Evolutionary conservation across 2,329 filamentous ascomycete genomes (phyloP).

Genomic region (Plectosphaerella plurivora): DNA sequence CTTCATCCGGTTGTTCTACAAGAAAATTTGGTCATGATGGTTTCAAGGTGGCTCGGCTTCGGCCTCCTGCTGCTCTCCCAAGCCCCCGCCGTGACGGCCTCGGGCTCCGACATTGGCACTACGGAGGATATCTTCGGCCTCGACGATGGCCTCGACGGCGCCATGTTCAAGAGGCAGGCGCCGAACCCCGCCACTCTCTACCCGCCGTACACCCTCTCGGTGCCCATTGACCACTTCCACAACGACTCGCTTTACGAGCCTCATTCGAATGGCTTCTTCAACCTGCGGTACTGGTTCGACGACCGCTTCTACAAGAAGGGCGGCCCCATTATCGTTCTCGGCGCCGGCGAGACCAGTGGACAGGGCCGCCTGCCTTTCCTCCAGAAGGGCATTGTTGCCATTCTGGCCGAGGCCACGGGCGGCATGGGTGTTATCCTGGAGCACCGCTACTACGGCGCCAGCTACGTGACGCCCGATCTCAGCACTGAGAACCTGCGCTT

Average conservation of each 20-base stretch:
- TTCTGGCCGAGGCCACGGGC: slow-evolving; percentile 65
- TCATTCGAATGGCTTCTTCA: slow-evolving; percentile 64
- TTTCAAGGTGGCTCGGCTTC: background rate
- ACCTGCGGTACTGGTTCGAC: slow-evolving; percentile 81
- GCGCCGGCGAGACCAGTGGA: slow-evolving; percentile 65
- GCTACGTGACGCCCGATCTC: slow-evolving; percentile 64
- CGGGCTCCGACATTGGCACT: background rate
- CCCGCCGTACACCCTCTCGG: slow-evolving; percentile 33
- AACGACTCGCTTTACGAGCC: slow-evolving; percentile 75
- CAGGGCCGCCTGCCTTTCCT: slow-evolving; percentile 63
- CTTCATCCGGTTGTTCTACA: background rate
- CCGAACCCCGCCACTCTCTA: slow-evolving; percentile 16
- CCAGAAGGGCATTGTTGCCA: slow-evolving; percentile 71
- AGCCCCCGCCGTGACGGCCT: background rate
- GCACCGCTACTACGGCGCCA: slow-evolving; percentile 82
- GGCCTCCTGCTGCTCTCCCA: background rate
- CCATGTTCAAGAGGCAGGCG: background rate
- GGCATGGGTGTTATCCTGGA: slow-evolving; percentile 79
- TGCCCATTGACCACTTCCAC: slow-evolving; percentile 76
- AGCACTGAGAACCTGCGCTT: slow-evolving; percentile 69
- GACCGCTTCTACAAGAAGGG: slow-evolving; percentile 69
- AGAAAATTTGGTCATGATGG: background rate
- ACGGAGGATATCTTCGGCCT: background rate
- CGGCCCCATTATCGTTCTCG: slow-evolving; percentile 75
- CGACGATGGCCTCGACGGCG: background rate